Base-by-base conservation (phyloP, 352 stramenopile species). In the Thraustochytrium sp. region DNA sequence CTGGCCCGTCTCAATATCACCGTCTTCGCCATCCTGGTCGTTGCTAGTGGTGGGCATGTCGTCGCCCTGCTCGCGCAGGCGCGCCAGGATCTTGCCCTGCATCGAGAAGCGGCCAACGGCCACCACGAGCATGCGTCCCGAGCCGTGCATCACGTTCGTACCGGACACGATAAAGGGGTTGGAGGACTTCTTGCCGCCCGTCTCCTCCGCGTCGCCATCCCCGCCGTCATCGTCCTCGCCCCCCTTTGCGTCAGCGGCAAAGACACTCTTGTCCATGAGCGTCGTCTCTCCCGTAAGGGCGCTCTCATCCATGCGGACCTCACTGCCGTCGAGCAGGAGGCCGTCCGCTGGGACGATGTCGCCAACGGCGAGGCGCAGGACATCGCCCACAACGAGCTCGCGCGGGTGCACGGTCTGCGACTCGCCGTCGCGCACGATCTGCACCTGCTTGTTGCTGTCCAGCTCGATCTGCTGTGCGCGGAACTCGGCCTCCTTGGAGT, bases 221-320 rank as follows among this genome's bases (percentile, higher is more conserved):
- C n/a, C n/a, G n/a, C n/a, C n/a, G n/a, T n/a, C n/a, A n/a, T n/a
- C n/a, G n/a, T n/a, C n/a, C n/a, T n/a, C n/a, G n/a, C n/a, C n/a
- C n/a, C n/a, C 13, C 9, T 42, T 29, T 21, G 26, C 49, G 55
- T 75, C 74, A n/a, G 23, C 16, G 38, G 91, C 88, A 0, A 84
- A 84, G 3, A 65, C 68, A 65, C 86, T 89, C 88, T 96, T 97
- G 21, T 85, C 75, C 1, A 97, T 44, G 29, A 96, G 82, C 48
- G 97, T 91, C 16, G 93, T 92, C 86, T 97, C 94, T 37, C 93
- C 94, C 26, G 93, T 97, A 78, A 97, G 89, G 26, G 91, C 88
- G 34, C 88, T 94, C 80, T 97, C 92, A 82, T 97, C 92, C 72
- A 94, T 90, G 84, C 93, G 93, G 18, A 97, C 85, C 56, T 94